Conservation (phyloP, 108 stramenopile genomes). For the Skeletonema menzelii region DNA sequence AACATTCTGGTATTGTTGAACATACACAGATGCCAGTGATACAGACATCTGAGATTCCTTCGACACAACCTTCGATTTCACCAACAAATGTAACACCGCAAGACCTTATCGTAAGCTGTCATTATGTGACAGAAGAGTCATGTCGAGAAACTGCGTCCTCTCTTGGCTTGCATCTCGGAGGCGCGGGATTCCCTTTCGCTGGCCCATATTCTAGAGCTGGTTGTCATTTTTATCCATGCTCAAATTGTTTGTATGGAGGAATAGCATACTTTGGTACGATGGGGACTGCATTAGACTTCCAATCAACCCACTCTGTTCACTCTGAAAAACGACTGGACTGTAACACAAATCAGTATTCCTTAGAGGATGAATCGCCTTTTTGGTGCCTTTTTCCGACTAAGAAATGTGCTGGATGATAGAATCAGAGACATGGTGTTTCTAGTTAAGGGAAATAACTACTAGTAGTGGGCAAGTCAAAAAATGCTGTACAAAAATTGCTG, state of each 20-base stretch:
- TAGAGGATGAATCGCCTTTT: slow-evolving; percentile 10
- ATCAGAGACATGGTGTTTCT: neutral
- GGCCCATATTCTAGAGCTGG: slow-evolving; percentile 15
- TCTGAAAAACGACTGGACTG: slow-evolving; percentile 16
- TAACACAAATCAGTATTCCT: slow-evolving; percentile 8
- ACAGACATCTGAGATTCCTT: neutral
- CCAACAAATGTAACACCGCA: neutral
- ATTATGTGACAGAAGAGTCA: slow-evolving; percentile 24
- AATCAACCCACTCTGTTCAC: neutral
- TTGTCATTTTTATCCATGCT: slow-evolving; percentile 21
- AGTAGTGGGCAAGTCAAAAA: too few species aligned
- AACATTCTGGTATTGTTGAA: neutral
- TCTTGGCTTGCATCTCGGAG: slow-evolving; percentile 16
- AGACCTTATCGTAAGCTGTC: slow-evolving; percentile 4
- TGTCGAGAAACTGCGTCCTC: slow-evolving; percentile 16
- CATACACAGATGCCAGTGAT: neutral
- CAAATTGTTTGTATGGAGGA: slow-evolving; percentile 24
- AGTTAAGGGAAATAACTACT: neutral
- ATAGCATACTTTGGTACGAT: slow-evolving; percentile 16
- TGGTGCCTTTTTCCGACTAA: slow-evolving; percentile 22
- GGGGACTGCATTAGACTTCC: neutral
- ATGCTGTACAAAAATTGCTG: neutral
- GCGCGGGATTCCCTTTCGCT: slow-evolving; percentile 12
- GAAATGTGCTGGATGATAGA: neutral
- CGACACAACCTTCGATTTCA: neutral